These are phyloP conservation scores for Phragmites australis DNA, from an alignment of 176 grass and related monocot genomes.

Conservation along the genomic window DNA sequence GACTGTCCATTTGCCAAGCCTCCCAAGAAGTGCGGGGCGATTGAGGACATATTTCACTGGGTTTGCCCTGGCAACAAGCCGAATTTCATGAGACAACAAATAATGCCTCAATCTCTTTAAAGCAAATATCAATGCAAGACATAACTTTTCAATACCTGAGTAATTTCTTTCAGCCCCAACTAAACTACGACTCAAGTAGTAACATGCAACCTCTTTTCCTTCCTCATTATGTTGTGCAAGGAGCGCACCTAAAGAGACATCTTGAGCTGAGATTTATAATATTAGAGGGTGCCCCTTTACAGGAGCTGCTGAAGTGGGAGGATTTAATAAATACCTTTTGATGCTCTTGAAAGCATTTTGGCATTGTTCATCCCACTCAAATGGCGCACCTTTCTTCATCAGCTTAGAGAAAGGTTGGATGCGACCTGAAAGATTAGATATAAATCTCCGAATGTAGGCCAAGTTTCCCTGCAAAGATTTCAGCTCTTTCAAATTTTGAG, in stretches of 20 bases:
- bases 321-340: not conserved
- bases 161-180: not conserved
- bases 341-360: not conserved
- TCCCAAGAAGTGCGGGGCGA: not conserved
- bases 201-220: not conserved
- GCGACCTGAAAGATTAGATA: not conserved
- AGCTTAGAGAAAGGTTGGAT: not conserved
- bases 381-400: not conserved
- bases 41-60: not conserved
- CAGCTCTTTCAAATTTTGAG: not conserved
- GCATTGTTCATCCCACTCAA: not conserved
- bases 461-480: not conserved
- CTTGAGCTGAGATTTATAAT: not conserved
- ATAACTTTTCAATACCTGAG: not conserved
- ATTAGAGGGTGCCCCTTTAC: not conserved
- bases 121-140: not conserved
- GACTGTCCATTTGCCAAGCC: not conserved
- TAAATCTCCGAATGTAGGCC: not conserved
- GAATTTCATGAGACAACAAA: not conserved
- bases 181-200: not conserved
- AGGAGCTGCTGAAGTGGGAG: not conserved
- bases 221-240: not conserved
- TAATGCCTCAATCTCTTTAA: not conserved
- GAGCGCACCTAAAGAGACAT: not conserved
- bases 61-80: not conserved